These are phyloP conservation scores for Aphanomyces cochlioides DNA, from an alignment of 352 stramenopile species.

Conservation along the genomic window DNA sequence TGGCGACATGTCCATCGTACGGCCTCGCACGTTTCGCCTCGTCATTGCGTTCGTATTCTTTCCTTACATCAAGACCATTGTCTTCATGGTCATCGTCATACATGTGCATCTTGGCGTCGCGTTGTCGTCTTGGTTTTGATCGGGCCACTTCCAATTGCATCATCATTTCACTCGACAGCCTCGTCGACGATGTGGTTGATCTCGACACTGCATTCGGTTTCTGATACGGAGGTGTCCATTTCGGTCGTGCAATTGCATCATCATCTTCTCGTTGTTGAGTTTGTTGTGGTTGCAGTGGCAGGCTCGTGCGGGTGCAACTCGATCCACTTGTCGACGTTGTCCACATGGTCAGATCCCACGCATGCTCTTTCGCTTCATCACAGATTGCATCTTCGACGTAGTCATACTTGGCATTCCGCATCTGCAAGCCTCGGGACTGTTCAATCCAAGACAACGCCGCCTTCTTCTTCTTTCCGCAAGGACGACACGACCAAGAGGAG, in stretches of 20 bases:
- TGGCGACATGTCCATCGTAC: slow-evolving; percentile 26
- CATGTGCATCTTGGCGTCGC: neutral
- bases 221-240: neutral
- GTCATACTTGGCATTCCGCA: slow-evolving; percentile 25
- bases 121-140: neutral
- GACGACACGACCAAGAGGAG: neutral
- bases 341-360: slow-evolving; percentile 1
- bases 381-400: slow-evolving; percentile 24
- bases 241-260: neutral
- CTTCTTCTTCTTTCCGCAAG: neutral
- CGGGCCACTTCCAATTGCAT: neutral
- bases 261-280: no score
- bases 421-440: neutral
- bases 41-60: no score
- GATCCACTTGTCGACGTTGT: neutral
- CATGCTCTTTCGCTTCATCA: neutral
- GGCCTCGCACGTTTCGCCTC: neutral
- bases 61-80: neutral
- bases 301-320: neutral
- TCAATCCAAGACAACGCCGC: neutral
- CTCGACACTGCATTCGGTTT: neutral
- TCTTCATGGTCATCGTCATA: slow-evolving; percentile 12
- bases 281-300: neutral
- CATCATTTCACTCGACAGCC: no score
- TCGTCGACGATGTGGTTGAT: neutral